Evolutionary conservation across 768 basidiomycete species (phyloP), one percentile per base, ranked within the genome.

Genomic region (Leccinum subgranulosum): DNA sequence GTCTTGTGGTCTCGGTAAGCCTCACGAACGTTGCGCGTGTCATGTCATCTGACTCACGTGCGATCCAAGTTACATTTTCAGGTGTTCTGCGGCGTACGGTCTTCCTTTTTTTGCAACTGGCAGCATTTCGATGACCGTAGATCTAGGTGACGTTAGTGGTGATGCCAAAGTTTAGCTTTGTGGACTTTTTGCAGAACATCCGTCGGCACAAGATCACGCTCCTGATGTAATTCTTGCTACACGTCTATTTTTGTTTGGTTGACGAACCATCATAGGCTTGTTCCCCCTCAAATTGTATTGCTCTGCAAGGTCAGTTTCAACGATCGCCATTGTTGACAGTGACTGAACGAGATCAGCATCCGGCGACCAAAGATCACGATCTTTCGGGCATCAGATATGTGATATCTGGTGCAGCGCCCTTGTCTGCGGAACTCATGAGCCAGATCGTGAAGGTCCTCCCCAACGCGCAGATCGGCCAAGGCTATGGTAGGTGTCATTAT

Each of bases 211-310:
- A 74, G 36, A 83, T 88, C 58, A 78, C 75, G 4, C 81, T 86
- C 59, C 66, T 87, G 53, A 78, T 77, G 84, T 86, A 64, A 57
- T 66, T 6, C n/a, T 43, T 36, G 23, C 27, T 12, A 21, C 39
- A 39, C 19, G 28, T 47, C 29, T 5, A 27, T 14, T 34, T 7
- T 21, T n/a, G 11, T 25, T 43, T 21, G 2, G 27, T 14, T 59
- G 25, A 58, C 45, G 2, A 34, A 52, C 49, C 5, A 15, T 57
- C 47, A 17, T 51, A 86, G 84, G 56, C 68, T 87, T 21, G 85
- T 87, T 33, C 86, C 86, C 17, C 86, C 86, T 17, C 84, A 86
- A 55, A 77, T 85, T 6, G 81, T 88, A 10, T 72, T 86, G 15
- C 69, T 88, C n/a, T 84, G 83, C 77, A 88, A 88, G 75, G 85